A percentile compares a stretch with the other conserved stretches of the same genome.
These are phyloP conservation scores for Inonotus hispidus DNA, from an alignment of 1,284 basidiomycete species.

Conservation along the genomic window DNA sequence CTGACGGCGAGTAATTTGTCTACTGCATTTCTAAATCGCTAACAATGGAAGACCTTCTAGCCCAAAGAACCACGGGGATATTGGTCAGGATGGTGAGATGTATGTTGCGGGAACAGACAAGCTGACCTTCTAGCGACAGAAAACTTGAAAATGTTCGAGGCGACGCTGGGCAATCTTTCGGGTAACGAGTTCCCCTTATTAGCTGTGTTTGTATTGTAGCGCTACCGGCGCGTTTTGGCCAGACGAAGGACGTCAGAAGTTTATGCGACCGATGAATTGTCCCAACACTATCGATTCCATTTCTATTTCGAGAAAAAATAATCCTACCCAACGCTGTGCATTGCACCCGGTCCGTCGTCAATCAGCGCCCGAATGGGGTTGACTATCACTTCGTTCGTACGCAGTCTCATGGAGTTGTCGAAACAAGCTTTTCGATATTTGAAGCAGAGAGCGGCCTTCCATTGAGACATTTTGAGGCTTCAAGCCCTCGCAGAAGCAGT, in stretches of 20 bases:
- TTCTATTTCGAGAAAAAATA: constrained; percentile 65
- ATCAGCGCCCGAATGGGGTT: constrained; percentile 46
- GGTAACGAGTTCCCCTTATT: constrained; percentile 32
- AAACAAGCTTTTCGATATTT: constrained; percentile 49
- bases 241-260: constrained; percentile 64
- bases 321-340: constrained; percentile 44
- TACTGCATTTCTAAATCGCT: background rate
- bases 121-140: constrained; percentile 56
- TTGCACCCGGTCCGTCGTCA: constrained; percentile 48
- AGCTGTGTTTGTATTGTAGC: background rate
- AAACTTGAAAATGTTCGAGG: constrained; percentile 65
- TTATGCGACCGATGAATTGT: constrained; percentile 53
- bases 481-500: constrained; percentile 44
- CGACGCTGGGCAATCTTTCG: constrained; percentile 55
- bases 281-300: constrained; percentile 59
- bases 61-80: constrained; percentile 55
- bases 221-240: background rate
- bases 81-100: constrained; percentile 47
- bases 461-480: constrained; percentile 37
- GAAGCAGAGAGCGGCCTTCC: constrained; percentile 53
- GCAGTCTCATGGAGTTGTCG: constrained; percentile 50
- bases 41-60: constrained; percentile 27
- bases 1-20: constrained; percentile 43
- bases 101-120: constrained; percentile 52
- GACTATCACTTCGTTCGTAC: constrained; percentile 49